A percentile compares a stretch with the other conserved stretches of the same genome.
phyloP scores from a whole-genome alignment of 2,329 filamentous ascomycete species.

The Stromatinia cepivora region DNA sequence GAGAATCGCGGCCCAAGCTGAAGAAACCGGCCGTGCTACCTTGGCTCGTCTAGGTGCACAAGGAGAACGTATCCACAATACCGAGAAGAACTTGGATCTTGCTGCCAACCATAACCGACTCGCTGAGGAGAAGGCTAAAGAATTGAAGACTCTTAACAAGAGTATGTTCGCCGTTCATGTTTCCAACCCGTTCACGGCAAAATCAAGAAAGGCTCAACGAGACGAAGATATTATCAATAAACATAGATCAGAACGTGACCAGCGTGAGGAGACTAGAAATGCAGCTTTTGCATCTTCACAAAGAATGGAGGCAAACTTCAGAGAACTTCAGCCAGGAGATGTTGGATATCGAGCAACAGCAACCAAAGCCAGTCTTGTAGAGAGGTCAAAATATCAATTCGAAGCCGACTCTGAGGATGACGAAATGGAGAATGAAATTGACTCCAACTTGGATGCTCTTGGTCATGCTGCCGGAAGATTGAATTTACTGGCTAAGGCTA shows the following conservation, averaged over 20 bases:
- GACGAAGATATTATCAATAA: slow-evolving; percentile 71
- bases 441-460: slow-evolving; percentile 62
- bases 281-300: slow-evolving; percentile 54
- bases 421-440: slow-evolving; percentile 69
- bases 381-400: slow-evolving; percentile 73
- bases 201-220: slow-evolving; percentile 60
- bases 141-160: slow-evolving; percentile 81
- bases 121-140: slow-evolving; percentile 76
- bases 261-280: slow-evolving; percentile 62
- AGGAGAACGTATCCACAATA: slow-evolving; percentile 78
- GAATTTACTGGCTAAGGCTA: slow-evolving; percentile 72
- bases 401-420: slow-evolving; percentile 53
- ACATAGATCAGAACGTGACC: slow-evolving; percentile 63
- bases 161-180: slow-evolving; percentile 90
- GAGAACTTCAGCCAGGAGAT: slow-evolving; percentile 44
- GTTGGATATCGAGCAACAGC: slow-evolving; percentile 35
- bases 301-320: slow-evolving; percentile 55
- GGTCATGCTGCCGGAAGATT: slow-evolving; percentile 65
- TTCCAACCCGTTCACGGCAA: slow-evolving; percentile 73
- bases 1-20: slow-evolving; percentile 64
- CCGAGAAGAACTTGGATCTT: slow-evolving; percentile 78
- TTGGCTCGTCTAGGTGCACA: slow-evolving; percentile 74
- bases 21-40: slow-evolving; percentile 70
- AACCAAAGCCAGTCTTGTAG: slow-evolving; percentile 49
- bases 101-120: slow-evolving; percentile 73